phyloP scores from a whole-genome alignment of 2,329 filamentous ascomycete genomes.

The Neopestalotiopsis sp. region DNA sequence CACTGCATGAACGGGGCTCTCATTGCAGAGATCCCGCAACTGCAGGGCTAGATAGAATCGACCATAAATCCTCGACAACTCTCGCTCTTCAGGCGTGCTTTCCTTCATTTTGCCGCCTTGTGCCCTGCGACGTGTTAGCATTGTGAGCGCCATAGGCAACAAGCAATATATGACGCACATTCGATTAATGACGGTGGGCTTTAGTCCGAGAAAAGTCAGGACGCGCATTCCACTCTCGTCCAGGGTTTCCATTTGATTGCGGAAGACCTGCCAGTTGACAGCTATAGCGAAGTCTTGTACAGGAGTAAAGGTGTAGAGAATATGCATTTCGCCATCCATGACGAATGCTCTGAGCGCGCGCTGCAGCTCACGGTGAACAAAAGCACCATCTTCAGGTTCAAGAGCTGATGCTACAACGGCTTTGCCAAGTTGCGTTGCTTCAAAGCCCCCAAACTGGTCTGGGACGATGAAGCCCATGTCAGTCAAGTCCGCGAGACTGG shows the following conservation, averaged over 20 bases:
- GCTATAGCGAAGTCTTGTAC: constrained; percentile 61
- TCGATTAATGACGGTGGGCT: constrained; percentile 68
- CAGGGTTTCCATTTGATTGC: constrained; percentile 71
- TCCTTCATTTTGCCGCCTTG: constrained; percentile 70
- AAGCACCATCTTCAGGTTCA: constrained; percentile 76
- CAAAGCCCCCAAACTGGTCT: constrained; percentile 56
- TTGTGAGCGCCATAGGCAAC: background rate
- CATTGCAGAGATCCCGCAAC: constrained; percentile 79
- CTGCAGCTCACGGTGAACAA: constrained; percentile 71
- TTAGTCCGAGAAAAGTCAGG: constrained; percentile 70
- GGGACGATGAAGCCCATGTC: constrained; percentile 58
- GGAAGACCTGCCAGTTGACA: constrained; percentile 76
- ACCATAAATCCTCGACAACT: constrained; percentile 67
- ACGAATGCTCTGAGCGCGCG: constrained; percentile 74
- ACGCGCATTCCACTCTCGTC: constrained; percentile 76
- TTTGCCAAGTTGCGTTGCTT: constrained; percentile 68
- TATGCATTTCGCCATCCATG: constrained; percentile 81
- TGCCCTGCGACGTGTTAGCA: constrained; percentile 51
- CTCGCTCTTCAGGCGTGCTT: constrained; percentile 63
- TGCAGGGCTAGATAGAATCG: constrained; percentile 79
- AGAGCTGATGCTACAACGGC: constrained; percentile 76
- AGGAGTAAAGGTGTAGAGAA: constrained; percentile 78
- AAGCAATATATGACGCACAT: constrained; percentile 40
- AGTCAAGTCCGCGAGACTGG: constrained; percentile 63
- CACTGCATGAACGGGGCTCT: constrained; percentile 72